Base-by-base conservation (phyloP, 2,329 filamentous ascomycete genomes). In the Colletotrichum gloeosporioides region DNA sequence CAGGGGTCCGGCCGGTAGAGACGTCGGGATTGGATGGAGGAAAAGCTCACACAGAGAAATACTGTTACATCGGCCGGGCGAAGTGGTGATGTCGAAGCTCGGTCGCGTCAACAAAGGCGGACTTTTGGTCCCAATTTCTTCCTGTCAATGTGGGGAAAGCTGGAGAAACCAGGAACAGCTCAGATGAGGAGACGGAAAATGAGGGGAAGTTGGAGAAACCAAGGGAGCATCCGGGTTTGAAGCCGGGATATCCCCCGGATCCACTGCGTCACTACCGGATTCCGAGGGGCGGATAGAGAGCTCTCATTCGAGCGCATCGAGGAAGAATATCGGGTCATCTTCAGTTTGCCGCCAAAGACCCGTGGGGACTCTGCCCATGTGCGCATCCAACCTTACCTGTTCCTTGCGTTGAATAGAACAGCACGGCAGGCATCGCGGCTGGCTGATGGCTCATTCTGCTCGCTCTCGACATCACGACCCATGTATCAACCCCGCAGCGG, bases 251-350 rank as follows among this genome's bases (percentile, higher is more conserved):
- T 64, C 39, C 72, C 67, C 64, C 73, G 69, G 44, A 63, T 65
- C 73, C 73, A 65, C 70, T 32, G 64, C 70, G 64, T 65, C 70
- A 73, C 69, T 65, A 73, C 70, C 73, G 57, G 65, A 31, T 67
- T 69, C 64, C 32, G 44, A 68, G 36, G 32, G 18, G 27, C 8
- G 18, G 44, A 64, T 8, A 39, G 31, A 39, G 39, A 4, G 18
- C 70, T 76, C 70, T 25, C 22, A 76, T 76, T 76, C 70, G 73
- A 76, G 70, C 73, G 73, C 70, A 73, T 76, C 73, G 49, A 68
- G 39, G 10, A n/a, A n/a, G 59, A 76, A 61, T 53, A 39, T 59
- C 44, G 64, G 69, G 53, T 39, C 53, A 6, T 53, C 2, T 36
- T 65, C 44, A 13, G n/a, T 63, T 72, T 75, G 39, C 68, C 73